Evolutionary conservation across 78 protist species (phyloP), one percentile per base, ranked within the genome.

Genomic region (Corallochytrium limacisporum): DNA sequence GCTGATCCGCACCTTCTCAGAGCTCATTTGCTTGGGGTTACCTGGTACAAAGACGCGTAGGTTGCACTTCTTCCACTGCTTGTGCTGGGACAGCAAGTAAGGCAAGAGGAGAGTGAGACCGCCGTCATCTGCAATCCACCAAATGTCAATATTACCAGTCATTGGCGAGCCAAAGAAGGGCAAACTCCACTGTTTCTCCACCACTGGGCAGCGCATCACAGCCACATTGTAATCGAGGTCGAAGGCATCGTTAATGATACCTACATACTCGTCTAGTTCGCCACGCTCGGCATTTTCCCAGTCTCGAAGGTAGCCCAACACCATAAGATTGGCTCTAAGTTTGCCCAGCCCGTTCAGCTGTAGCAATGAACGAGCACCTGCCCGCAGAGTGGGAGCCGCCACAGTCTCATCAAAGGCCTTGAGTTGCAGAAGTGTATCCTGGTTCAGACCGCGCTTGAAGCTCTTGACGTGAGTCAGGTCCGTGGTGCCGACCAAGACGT

Each of bases 61-160:
- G 35, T 33, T 32, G 50, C 73, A 69, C 43, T 37, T 42, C 3
- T n/a, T 9, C 83, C 83, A 78, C 28, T 32, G 28, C 31, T 6
- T 10, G 36, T 78, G 63, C 62, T 59, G 60, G n/a, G 32, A 24
- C 24, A 78, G 47, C 26, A 78, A 33, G 49, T 18, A 54, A 35
- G 54, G 59, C 44, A 78, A 29, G 39, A 78, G 43, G 35, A 78
- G 48, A 12, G 50, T 46, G 29, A 78, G 3, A 1, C 83, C 83
- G 0, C 83, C 83, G 40, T 78, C 83, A 12, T 78, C 77, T 43
- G 70, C 54, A 3, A 78, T 51, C 83, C 83, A 78, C 83, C 83
- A 78, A 5, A 78, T n/a, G 57, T 78, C 83, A 6, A 78, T 70
- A 6, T 54, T 48, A 24, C 77, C 74, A 0, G 65, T 44, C n/a